Evolutionary conservation across 768 basidiomycete species (phyloP), one percentile per base, ranked within the genome.

Genomic region (Boletus edulis): DNA sequence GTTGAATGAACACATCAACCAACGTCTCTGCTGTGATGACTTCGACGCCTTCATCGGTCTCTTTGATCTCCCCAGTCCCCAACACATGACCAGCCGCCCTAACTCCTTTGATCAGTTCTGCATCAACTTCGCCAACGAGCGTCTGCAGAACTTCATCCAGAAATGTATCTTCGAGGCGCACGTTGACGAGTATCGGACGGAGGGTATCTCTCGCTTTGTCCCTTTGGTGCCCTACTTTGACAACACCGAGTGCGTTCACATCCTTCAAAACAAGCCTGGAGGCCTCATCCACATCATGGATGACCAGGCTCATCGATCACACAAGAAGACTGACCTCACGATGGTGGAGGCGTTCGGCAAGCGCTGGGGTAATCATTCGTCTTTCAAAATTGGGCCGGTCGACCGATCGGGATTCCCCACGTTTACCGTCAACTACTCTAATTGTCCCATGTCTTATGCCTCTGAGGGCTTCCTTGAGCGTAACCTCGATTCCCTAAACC

Each of bases 241-340:
- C 73, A 98, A 98, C 70, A 70, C 87, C 11, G 95, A 98, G 67
- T 94, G 91, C 61, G 72, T 98, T 31, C 83, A 92, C 8, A 77
- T 99, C 31, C 51, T 52, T 3, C 51, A 52, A 15, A 45, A 52
- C 35, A 52, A 46, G 37, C 51, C 51, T 3, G 95, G 95, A 11
- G 97, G 97, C 2, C 77, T 99, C 32, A 85, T 98, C 50, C 93
- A 96, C 65, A 98, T 98, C 71, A 92, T 98, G 89, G 95, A 98
- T 66, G 96, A 98, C 67, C 94, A 97, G 71, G 90, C 94, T 1
- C 81, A 89, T 13, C 80, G 91, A 38, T 81, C 82, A 54, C 87
- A 84, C 55, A 95, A 94, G 74, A 94, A 95, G 82, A 95, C 87
- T 3, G 93, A 96, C 63, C 82, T 87, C 51, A 91, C 89, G 0